Evolutionary conservation across 768 basidiomycete species (phyloP).

Genomic region (Lactarius trivialis): DNA sequence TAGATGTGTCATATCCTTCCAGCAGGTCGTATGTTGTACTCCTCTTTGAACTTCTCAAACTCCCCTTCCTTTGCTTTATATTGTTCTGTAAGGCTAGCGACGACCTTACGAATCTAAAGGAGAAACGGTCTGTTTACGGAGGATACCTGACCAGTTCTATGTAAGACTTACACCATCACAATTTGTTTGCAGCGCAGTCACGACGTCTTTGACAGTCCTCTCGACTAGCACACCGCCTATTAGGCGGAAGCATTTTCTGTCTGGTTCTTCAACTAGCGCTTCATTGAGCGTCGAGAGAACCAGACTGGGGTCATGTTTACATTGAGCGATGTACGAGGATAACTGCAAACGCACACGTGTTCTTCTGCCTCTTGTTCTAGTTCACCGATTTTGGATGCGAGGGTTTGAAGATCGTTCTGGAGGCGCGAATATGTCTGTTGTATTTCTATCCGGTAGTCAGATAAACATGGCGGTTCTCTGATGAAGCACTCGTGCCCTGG

Average conservation of each 20-base stretch:
- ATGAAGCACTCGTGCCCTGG: slow-evolving; percentile 54
- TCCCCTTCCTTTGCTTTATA: slow-evolving; percentile 87
- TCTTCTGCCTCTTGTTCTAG: slow-evolving; percentile 95
- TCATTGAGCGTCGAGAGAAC: slow-evolving; percentile 86
- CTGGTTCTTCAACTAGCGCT: slow-evolving; percentile 71
- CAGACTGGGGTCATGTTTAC: slow-evolving; percentile 45
- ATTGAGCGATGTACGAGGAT: slow-evolving; percentile 3
- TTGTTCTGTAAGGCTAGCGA: slow-evolving; percentile 71
- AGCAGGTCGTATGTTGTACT: slow-evolving; percentile 65
- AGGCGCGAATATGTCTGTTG: slow-evolving; percentile 75
- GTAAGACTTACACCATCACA: slow-evolving; percentile 63
- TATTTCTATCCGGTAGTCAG: slow-evolving; percentile 55
- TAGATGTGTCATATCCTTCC: slow-evolving; percentile 18
- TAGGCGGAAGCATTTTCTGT: slow-evolving; percentile 92
- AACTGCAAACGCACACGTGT: slow-evolving; percentile 60
- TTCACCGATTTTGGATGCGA: slow-evolving; percentile 93
- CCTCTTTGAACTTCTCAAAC: slow-evolving; percentile 70
- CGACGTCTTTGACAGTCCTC: slow-evolving; percentile 90
- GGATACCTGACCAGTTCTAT: slow-evolving; percentile 2
- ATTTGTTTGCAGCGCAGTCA: slow-evolving; percentile 86
- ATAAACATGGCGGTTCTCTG: not conserved
- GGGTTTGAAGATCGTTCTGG: slow-evolving; percentile 84
- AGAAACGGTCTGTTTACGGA: slow-evolving; percentile 19
- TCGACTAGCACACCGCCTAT: slow-evolving; percentile 96
- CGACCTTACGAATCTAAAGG: slow-evolving; percentile 72